These are phyloP conservation scores for Inosperma sp. DNA, from an alignment of 768 basidiomycete species.

Conservation along the genomic window DNA sequence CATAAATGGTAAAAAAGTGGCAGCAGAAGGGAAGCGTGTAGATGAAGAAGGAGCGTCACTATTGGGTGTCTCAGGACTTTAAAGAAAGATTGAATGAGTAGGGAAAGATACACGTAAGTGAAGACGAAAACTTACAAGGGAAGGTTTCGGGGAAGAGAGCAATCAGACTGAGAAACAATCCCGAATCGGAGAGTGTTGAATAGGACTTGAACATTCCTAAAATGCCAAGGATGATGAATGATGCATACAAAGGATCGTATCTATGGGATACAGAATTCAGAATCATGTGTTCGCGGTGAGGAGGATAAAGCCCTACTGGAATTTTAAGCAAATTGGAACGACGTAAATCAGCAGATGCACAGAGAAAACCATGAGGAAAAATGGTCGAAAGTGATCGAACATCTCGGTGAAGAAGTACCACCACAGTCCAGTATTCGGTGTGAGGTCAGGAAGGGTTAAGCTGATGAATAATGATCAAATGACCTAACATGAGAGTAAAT, in stretches of 20 bases:
- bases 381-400: slow-evolving; percentile 96
- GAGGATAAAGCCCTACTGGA: slow-evolving; percentile 50
- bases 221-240: slow-evolving; percentile 70
- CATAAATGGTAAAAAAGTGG: slow-evolving; percentile 91
- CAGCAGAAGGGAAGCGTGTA: slow-evolving; percentile 79
- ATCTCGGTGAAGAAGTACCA: slow-evolving; percentile 99
- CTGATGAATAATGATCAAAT: slow-evolving; percentile 37
- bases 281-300: not conserved
- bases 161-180: slow-evolving; percentile 79
- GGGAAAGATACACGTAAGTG: not conserved
- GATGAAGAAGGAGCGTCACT: slow-evolving; percentile 74
- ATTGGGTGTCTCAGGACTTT: slow-evolving; percentile 83
- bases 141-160: slow-evolving; percentile 79
- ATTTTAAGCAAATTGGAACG: slow-evolving; percentile 81
- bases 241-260: slow-evolving; percentile 79
- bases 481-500: not conserved
- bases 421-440: slow-evolving; percentile 92
- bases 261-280: slow-evolving; percentile 33
- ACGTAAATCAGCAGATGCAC: slow-evolving; percentile 85
- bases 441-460: slow-evolving; percentile 78
- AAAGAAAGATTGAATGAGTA: slow-evolving; percentile 2
- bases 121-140: slow-evolving; percentile 53
- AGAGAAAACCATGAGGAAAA: slow-evolving; percentile 93
- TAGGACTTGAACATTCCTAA: slow-evolving; percentile 88
- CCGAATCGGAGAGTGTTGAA: slow-evolving; percentile 84